These are phyloP conservation scores for Endogone sp. DNA, from an alignment of 192 early-diverging fungal species.

Conservation along the genomic window DNA sequence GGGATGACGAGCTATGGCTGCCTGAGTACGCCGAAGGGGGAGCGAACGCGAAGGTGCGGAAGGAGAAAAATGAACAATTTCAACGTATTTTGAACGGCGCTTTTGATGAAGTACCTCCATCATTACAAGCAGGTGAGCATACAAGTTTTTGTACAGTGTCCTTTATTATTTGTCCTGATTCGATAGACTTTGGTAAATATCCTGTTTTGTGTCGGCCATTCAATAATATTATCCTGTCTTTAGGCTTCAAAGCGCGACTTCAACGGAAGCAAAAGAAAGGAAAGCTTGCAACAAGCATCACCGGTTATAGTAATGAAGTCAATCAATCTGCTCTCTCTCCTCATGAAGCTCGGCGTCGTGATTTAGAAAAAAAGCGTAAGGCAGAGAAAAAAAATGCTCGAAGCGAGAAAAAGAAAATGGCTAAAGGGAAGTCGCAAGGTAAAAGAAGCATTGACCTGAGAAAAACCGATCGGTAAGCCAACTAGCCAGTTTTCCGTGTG, in stretches of 20 bases:
- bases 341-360: no score
- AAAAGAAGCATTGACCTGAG: slow-evolving; percentile 6
- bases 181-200: no score
- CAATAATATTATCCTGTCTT: slow-evolving; percentile 2
- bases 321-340: background rate
- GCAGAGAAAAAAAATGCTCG: slow-evolving; percentile 6
- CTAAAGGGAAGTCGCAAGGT: slow-evolving; percentile 5
- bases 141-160: background rate
- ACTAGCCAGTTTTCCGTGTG: background rate
- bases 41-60: background rate
- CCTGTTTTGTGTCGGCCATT: background rate
- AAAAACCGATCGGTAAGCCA: slow-evolving; percentile 12
- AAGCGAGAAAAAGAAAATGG: slow-evolving; percentile 2
- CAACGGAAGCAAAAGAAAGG: slow-evolving; percentile 6
- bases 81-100: background rate
- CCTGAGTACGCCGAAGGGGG: slow-evolving; percentile 10
- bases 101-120: background rate
- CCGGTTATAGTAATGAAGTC: background rate
- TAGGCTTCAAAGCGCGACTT: slow-evolving; percentile 10
- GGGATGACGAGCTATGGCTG: slow-evolving; percentile 11
- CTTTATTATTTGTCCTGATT: background rate
- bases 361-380: slow-evolving; percentile 8
- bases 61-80: background rate
- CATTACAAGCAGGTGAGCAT: slow-evolving; percentile 6
- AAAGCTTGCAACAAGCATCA: background rate